phyloP scores from a whole-genome alignment of 2,329 filamentous ascomycete genomes.

The Epichloe brachyelytri region DNA sequence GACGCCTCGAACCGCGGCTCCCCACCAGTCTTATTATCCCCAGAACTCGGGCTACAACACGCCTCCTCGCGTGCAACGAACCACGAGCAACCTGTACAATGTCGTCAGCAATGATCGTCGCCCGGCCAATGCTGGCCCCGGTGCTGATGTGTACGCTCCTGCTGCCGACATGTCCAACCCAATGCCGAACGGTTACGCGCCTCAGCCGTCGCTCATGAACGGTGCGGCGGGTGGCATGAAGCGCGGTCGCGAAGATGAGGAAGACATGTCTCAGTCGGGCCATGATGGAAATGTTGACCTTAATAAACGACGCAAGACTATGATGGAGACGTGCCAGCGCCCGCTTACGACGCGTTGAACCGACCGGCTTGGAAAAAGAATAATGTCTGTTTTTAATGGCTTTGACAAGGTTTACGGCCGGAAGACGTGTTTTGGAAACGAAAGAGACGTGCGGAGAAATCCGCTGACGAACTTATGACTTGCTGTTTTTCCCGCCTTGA shows the following conservation, averaged over 20 bases:
- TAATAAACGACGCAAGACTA: slow-evolving; percentile 76
- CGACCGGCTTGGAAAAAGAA: slow-evolving; percentile 30
- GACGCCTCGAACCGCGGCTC: slow-evolving; percentile 67
- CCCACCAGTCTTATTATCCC: slow-evolving; percentile 61
- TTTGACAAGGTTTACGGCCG: slow-evolving; percentile 9
- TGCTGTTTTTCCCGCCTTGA: slow-evolving; percentile 11
- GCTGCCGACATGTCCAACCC: slow-evolving; percentile 44
- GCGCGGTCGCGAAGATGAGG: slow-evolving; percentile 44
- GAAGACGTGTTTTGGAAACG: slow-evolving; percentile 13
- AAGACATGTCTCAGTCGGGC: slow-evolving; percentile 45
- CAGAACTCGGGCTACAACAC: slow-evolving; percentile 60
- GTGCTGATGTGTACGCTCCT: slow-evolving; percentile 58
- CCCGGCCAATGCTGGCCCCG: slow-evolving; percentile 42
- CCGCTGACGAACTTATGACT: slow-evolving; percentile 25
- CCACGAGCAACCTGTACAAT: slow-evolving; percentile 75
- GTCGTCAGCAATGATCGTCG: slow-evolving; percentile 73
- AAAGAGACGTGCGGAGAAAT: slow-evolving; percentile 14
- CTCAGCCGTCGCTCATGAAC: slow-evolving; percentile 52
- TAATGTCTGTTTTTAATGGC: slow-evolving; percentile 16
- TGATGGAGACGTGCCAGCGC: slow-evolving; percentile 46
- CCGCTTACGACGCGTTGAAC: slow-evolving; percentile 36
- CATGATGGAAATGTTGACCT: slow-evolving; percentile 48
- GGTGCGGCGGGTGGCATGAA: slow-evolving; percentile 37
- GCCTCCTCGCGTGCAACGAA: slow-evolving; percentile 55
- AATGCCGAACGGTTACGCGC: slow-evolving; percentile 50